Evolutionary conservation across 768 basidiomycete genomes (phyloP).

Genomic region (Rhizopogon rudus): DNA sequence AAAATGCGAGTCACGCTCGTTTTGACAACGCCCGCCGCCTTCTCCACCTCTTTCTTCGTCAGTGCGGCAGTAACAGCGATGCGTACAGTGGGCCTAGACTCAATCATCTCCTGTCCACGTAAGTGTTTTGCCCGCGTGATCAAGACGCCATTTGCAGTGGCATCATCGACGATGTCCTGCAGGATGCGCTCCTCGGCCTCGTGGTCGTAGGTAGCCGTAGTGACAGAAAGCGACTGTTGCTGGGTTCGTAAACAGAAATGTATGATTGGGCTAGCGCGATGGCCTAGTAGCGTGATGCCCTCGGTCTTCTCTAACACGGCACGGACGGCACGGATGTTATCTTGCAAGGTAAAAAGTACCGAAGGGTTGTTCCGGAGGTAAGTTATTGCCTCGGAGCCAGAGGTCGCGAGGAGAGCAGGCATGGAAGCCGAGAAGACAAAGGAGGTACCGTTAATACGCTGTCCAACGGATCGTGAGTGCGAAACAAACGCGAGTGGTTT

Average conservation of each 20-base stretch:
- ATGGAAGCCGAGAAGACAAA: conserved; percentile 97
- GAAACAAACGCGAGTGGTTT: not conserved
- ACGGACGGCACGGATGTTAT: conserved; percentile 78
- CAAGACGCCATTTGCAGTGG: conserved; percentile 74
- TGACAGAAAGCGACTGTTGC: conserved; percentile 14
- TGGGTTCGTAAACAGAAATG: conserved; percentile 63
- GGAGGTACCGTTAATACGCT: conserved; percentile 94
- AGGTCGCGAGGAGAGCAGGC: conserved; percentile 85
- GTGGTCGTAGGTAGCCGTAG: conserved; percentile 39
- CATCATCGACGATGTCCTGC: conserved; percentile 92
- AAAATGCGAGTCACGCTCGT: conserved; percentile 71
- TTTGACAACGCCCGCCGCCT: conserved; percentile 73
- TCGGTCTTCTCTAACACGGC: conserved; percentile 76
- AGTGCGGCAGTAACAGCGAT: conserved; percentile 77
- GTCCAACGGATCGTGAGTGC: not conserved
- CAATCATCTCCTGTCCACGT: conserved; percentile 77
- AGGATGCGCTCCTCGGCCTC: conserved; percentile 72
- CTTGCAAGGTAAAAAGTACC: conserved; percentile 70
- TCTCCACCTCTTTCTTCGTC: conserved; percentile 89
- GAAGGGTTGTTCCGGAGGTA: conserved; percentile 72
- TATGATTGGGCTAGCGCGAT: conserved; percentile 82
- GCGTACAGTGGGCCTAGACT: conserved; percentile 79
- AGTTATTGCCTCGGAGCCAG: conserved; percentile 81
- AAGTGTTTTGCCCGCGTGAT: conserved; percentile 81
- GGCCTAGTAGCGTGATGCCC: conserved; percentile 78